Base-by-base conservation (phyloP, 2,329 filamentous ascomycete genomes). In the Sarocladiaceae sp. region DNA sequence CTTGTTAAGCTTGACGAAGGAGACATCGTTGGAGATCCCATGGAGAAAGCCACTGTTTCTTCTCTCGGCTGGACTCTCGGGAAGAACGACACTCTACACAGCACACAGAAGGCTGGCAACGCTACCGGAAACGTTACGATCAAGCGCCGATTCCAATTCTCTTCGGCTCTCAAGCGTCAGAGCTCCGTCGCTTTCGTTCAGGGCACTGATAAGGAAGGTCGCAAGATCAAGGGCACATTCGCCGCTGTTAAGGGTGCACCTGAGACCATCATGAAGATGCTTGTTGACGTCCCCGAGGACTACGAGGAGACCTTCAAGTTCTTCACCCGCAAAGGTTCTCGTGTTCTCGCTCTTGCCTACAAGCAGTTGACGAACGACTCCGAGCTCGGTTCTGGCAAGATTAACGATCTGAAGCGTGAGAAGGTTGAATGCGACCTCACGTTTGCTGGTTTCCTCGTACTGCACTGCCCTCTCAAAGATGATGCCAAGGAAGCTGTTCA, bases 251-350 rank as follows among this genome's bases (percentile, higher is more conserved):
- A 99, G 74, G 94, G 94, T 66, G 94, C 94, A 7, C 94, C 94
- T 1, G 94, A 99, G 73, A 99, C 94, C 0, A 97, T 99, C 62
- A 85, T 90, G 69, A 92, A 88, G 65, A 97, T 97, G 88, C 79
- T 99, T 56, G 79, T 90, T 31, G 79, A 86, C 29, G 82, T 90
- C 10, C 94, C 94, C 7, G 78, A 83, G 1, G 84, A 96, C 65
- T 99, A 99, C 64, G 94, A 99, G 67, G 94, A 97, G 72, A 99
- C 94, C 0, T 99, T 85, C 81, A 99, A 97, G 71, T 90, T 96
- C 73, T 99, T 97, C 64, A 97, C 93, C 52, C 84, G 94, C 57
- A 96, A 95, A 61, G 94, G 94, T 60, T 95, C 91, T 39, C 88
- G 94, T 75, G 94, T 99, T 13, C 80, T 99, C 33, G 90, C 93